Conservation (phyloP, 345 rosid genomes). For the Schrenkiella parvula region DNA sequence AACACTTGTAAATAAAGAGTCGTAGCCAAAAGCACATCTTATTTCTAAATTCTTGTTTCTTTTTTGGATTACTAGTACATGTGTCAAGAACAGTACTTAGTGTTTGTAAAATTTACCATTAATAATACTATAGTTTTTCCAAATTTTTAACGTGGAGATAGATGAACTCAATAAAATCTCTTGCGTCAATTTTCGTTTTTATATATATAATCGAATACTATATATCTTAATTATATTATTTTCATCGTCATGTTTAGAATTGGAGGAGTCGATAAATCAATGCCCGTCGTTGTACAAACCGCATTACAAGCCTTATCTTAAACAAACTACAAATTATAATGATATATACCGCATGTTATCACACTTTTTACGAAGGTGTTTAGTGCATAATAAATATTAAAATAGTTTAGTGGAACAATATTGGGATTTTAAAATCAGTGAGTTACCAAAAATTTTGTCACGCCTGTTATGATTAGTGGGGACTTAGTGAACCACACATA, state of each 20-base stretch:
- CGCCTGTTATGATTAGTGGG: constrained; percentile 33
- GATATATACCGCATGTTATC: neutral
- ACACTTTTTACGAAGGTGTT: neutral
- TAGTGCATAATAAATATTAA: constrained; percentile 3
- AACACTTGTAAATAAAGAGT: constrained; percentile 1
- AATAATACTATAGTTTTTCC: neutral
- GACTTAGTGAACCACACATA: constrained; percentile 20
- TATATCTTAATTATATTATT: too few relatives aligned
- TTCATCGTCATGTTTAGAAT: neutral
- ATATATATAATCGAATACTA: neutral
- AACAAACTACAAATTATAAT: neutral
- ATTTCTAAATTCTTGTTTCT: neutral
- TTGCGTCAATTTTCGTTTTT: neutral
- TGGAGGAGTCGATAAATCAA: neutral
- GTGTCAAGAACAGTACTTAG: neutral
- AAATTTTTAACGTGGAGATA: neutral
- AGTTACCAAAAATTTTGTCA: constrained; percentile 14
- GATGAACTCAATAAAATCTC: neutral
- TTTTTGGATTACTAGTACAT: neutral
- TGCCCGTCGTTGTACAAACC: neutral
- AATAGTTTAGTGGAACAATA: constrained; percentile 5
- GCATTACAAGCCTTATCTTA: neutral
- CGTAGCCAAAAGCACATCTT: neutral
- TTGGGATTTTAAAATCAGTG: neutral
- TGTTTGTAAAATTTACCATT: neutral